phyloP scores from a whole-genome alignment of 345 rosid species.

The Salix suchowensis region DNA sequence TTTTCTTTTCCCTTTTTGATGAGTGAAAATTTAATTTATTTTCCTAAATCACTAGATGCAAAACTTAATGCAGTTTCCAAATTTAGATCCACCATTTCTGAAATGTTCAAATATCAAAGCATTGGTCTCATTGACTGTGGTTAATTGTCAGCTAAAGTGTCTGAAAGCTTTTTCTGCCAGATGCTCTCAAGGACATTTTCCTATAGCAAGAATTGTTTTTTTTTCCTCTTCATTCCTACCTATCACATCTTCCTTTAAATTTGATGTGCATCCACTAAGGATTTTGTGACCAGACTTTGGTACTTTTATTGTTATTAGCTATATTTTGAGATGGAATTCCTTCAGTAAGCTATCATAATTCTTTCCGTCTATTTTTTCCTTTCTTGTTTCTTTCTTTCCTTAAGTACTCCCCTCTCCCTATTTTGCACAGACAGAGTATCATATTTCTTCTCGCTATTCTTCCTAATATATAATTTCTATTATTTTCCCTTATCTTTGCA shows the following conservation, averaged over 20 bases:
- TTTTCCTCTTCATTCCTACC: background rate
- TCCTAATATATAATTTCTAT: background rate
- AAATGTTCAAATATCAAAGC: background rate
- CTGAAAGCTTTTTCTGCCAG: background rate
- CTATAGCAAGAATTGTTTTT: background rate
- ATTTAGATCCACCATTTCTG: background rate
- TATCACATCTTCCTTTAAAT: background rate
- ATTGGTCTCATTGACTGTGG: background rate
- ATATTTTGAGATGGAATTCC: background rate
- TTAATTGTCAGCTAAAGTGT: background rate
- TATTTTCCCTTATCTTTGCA: background rate
- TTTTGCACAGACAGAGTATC: background rate
- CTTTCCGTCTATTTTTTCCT: background rate
- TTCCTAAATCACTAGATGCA: background rate
- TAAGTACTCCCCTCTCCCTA: background rate
- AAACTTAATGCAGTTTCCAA: background rate
- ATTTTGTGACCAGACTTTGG: too few relatives aligned
- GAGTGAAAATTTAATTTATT: background rate
- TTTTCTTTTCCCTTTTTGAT: background rate
- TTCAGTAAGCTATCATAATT: background rate
- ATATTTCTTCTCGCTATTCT: background rate
- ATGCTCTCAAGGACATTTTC: background rate
- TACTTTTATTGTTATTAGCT: background rate
- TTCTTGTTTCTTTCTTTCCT: background rate
- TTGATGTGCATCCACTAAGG: background rate